phyloP scores from a whole-genome alignment of 225 moss, liverwort and hornwort genomes.

The Lunularia cruciata region DNA sequence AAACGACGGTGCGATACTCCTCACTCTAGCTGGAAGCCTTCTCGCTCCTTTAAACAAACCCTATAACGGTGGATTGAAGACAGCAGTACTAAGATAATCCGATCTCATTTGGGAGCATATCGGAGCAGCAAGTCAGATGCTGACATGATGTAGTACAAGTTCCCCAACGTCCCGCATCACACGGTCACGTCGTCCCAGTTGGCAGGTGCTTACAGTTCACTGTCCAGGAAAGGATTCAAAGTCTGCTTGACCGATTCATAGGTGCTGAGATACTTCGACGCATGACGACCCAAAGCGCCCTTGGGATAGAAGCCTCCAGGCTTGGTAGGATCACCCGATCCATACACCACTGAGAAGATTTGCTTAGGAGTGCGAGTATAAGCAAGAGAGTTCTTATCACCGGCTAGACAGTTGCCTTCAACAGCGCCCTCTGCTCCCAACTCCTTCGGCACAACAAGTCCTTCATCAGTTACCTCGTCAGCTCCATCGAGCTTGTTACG shows the following conservation, averaged over 20 bases:
- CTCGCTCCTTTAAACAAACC: too few relatives aligned
- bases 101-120: too few relatives aligned
- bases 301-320: constrained; percentile 71
- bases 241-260: constrained; percentile 37
- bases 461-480: constrained; percentile 53
- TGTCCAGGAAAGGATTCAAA: constrained; percentile 16
- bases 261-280: constrained; percentile 16
- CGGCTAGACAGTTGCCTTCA: constrained; percentile 47
- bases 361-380: constrained; percentile 57
- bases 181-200: too few relatives aligned
- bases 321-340: constrained; percentile 48
- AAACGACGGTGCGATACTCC: too few relatives aligned
- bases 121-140: too few relatives aligned
- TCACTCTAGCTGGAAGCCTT: too few relatives aligned
- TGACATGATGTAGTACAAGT: too few relatives aligned
- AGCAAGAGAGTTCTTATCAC: constrained; percentile 37
- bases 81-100: too few relatives aligned
- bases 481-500: constrained; percentile 31
- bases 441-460: constrained; percentile 43
- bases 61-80: too few relatives aligned
- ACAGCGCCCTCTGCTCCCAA: constrained; percentile 44
- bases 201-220: constrained; percentile 7
- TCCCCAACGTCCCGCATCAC: too few relatives aligned
- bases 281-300: constrained; percentile 35
- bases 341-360: constrained; percentile 56